phyloP scores from a whole-genome alignment of 2,329 filamentous ascomycete genomes.

The Diaporthe batatas region DNA sequence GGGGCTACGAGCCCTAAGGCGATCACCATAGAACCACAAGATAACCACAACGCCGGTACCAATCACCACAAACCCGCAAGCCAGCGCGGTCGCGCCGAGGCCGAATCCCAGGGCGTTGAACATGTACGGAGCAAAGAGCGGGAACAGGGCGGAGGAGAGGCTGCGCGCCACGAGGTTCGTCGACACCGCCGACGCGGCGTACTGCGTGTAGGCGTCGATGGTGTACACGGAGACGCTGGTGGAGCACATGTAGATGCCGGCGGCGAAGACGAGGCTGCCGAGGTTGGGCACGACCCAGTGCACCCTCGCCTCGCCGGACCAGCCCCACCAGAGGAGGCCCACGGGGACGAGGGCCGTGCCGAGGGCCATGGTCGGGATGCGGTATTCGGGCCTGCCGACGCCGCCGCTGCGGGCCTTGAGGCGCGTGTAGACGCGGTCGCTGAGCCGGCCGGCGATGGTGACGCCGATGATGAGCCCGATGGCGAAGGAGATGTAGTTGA shows the following conservation, averaged over 20 bases:
- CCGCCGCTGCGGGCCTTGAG: slow-evolving; percentile 56
- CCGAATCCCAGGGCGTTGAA: slow-evolving; percentile 7
- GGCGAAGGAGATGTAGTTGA: slow-evolving; percentile 55
- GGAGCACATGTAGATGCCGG: slow-evolving; percentile 64
- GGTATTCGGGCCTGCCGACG: slow-evolving; percentile 56
- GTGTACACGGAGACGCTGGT: slow-evolving; percentile 66
- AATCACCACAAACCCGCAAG: slow-evolving; percentile 4
- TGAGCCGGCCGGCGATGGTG: slow-evolving; percentile 56
- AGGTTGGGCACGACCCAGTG: slow-evolving; percentile 59
- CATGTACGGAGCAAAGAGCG: slow-evolving; percentile 30
- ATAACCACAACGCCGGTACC: neutral
- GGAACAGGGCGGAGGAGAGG: slow-evolving; percentile 20
- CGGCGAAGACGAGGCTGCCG: slow-evolving; percentile 62
- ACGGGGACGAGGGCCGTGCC: slow-evolving; percentile 63
- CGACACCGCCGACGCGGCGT: slow-evolving; percentile 55
- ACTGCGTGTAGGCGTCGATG: slow-evolving; percentile 59
- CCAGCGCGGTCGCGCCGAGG: slow-evolving; percentile 3
- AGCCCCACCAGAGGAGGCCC: slow-evolving; percentile 52
- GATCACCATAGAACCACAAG: slow-evolving; percentile 21
- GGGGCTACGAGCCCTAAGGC: slow-evolving; percentile 9
- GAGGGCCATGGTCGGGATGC: slow-evolving; percentile 66
- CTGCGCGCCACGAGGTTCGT: slow-evolving; percentile 48
- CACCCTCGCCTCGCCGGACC: slow-evolving; percentile 44
- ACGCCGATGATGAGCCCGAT: slow-evolving; percentile 54
- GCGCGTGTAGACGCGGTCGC: slow-evolving; percentile 59